A percentile compares a stretch with the other conserved stretches of the same genome.
Conservation (phyloP, 2,329 filamentous ascomycete species). For the Penicillium italicum region DNA sequence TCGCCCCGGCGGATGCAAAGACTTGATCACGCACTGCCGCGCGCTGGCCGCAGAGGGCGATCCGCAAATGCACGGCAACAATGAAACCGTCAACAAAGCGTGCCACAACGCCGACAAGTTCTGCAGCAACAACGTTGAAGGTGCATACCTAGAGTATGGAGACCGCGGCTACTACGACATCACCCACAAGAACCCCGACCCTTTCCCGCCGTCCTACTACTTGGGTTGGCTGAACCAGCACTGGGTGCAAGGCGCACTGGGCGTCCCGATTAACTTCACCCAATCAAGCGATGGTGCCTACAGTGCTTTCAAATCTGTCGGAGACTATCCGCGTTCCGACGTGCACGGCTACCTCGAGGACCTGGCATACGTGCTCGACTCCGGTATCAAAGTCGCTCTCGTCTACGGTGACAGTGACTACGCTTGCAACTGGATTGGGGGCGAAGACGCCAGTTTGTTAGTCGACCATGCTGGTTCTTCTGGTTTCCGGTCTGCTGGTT, state of each 20-base stretch:
- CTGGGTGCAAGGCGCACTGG: constrained; percentile 56
- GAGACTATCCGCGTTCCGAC: constrained; percentile 49
- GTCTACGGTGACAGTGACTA: constrained; percentile 60
- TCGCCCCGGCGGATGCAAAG: constrained; percentile 51
- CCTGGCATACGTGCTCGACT: constrained; percentile 51
- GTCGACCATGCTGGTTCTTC: constrained; percentile 46
- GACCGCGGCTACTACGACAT: constrained; percentile 58
- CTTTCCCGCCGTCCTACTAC: constrained; percentile 53
- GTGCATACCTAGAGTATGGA: constrained; percentile 41
- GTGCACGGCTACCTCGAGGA: constrained; percentile 39
- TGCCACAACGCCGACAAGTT: constrained; percentile 47
- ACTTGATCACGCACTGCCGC: constrained; percentile 53
- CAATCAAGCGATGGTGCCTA: constrained; percentile 44
- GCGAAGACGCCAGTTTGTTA: constrained; percentile 50
- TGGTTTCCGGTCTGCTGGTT: constrained; percentile 50
- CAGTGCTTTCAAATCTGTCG: constrained; percentile 45
- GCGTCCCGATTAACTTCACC: constrained; percentile 59
- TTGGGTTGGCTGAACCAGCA: constrained; percentile 56
- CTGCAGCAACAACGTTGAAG: constrained; percentile 47
- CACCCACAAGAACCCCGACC: constrained; percentile 49
- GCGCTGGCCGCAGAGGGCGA: constrained; percentile 48
- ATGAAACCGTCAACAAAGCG: constrained; percentile 44
- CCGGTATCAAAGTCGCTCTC: constrained; percentile 55
- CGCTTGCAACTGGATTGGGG: constrained; percentile 57
- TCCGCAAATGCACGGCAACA: constrained; percentile 48